phyloP scores from a whole-genome alignment of 495 filamentous ascomycete genomes.

The Hypoxylon crocopeplum region DNA sequence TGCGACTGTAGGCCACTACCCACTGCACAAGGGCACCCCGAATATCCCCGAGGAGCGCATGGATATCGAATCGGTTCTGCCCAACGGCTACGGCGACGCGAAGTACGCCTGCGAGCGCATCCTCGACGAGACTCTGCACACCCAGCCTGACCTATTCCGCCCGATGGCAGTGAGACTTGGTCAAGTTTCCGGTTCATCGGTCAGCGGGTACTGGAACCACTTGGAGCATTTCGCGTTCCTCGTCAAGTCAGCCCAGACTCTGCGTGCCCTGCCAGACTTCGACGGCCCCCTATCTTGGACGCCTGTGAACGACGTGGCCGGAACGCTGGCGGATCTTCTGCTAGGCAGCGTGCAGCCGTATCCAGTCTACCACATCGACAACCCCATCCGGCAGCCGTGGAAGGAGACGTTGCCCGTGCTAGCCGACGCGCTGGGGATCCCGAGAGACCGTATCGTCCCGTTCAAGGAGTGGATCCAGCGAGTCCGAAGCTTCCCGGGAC shows the following conservation, averaged over 20 bases:
- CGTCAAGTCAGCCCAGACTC: constrained; percentile 58
- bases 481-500: constrained; percentile 9
- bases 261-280: constrained; percentile 53
- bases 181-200: constrained; percentile 58
- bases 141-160: constrained; percentile 50
- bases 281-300: constrained; percentile 55
- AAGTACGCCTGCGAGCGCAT: constrained; percentile 60
- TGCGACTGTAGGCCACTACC: constrained; percentile 54
- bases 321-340: constrained; percentile 37
- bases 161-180: constrained; percentile 54
- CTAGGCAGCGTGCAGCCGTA: constrained; percentile 26
- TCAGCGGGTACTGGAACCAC: constrained; percentile 60
- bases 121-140: constrained; percentile 56
- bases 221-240: constrained; percentile 58
- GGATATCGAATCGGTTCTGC: constrained; percentile 45
- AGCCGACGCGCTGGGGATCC: constrained; percentile 49
- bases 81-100: constrained; percentile 58
- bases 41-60: constrained; percentile 47
- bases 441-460: constrained; percentile 22
- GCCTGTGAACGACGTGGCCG: constrained; percentile 56
- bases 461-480: constrained; percentile 30
- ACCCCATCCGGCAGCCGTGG: constrained; percentile 48
- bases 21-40: constrained; percentile 35
- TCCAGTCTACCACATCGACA: constrained; percentile 62
- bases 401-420: constrained; percentile 49